Percentiles rank a stretch among this genome's conserved stretches.
Evolutionary conservation across 768 basidiomycete genomes (phyloP).

Genomic region (Xerocomellus amylosporus): DNA sequence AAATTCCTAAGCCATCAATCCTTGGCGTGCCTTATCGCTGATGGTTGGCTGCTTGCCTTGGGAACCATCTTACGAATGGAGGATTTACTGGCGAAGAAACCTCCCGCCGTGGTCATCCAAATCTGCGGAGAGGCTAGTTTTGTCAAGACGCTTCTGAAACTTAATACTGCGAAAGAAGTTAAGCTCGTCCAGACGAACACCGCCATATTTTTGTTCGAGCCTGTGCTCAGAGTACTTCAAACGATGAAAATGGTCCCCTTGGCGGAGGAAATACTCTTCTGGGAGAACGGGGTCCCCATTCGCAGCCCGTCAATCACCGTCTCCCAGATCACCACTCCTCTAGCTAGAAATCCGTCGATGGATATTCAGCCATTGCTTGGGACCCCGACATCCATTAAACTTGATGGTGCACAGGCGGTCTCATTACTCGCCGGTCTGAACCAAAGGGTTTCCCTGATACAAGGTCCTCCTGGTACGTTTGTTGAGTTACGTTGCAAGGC

Average conservation of each 20-base stretch:
- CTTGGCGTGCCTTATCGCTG: constrained; percentile 49
- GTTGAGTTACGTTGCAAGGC: neutral
- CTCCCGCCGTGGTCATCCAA: constrained; percentile 53
- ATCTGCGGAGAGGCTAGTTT: constrained; percentile 44
- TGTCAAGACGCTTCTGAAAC: constrained; percentile 37
- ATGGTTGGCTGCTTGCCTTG: constrained; percentile 49
- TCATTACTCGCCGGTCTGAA: constrained; percentile 52
- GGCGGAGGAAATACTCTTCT: constrained; percentile 50
- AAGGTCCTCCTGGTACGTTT: constrained; percentile 65
- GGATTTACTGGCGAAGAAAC: constrained; percentile 43
- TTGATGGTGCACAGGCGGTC: constrained; percentile 50
- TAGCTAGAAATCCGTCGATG: constrained; percentile 32
- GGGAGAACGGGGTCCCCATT: constrained; percentile 36
- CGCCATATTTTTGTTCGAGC: constrained; percentile 61
- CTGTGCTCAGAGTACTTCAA: constrained; percentile 58
- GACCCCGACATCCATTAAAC: constrained; percentile 38
- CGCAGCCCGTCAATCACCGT: constrained; percentile 5
- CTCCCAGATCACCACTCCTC: constrained; percentile 26
- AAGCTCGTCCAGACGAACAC: constrained; percentile 58
- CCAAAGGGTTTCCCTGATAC: constrained; percentile 60
- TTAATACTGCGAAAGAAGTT: constrained; percentile 37
- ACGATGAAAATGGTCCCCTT: constrained; percentile 44
- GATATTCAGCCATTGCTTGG: constrained; percentile 42
- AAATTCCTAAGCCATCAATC: constrained; percentile 54
- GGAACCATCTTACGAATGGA: constrained; percentile 55